Conservation (phyloP, 1,284 basidiomycete species). For the Sanghuangporus sanghuang region DNA sequence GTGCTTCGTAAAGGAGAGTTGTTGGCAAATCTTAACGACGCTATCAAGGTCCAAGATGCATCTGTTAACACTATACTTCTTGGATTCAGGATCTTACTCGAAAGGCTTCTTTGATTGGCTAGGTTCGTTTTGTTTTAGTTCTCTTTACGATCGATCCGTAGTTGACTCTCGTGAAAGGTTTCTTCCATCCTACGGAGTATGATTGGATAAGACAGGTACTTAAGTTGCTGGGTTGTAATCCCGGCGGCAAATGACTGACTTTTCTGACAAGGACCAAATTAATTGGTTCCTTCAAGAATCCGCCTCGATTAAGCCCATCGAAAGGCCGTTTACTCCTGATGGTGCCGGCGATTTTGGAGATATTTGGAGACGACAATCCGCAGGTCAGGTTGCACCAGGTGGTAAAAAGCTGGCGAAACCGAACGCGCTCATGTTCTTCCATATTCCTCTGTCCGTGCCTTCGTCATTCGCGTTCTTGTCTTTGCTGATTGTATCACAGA, state of each 20-base stretch:
- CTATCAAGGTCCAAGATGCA: conserved; percentile 72
- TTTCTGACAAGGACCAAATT: conserved; percentile 58
- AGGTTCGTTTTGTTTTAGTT: conserved; percentile 22
- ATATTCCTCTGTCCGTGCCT: conserved; percentile 78
- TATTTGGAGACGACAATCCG: conserved; percentile 49
- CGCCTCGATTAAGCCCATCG: conserved; percentile 59
- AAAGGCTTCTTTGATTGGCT: conserved; percentile 53
- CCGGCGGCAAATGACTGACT: background rate
- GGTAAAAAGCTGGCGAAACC: conserved; percentile 72
- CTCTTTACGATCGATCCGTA: background rate
- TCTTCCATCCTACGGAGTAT: conserved; percentile 62
- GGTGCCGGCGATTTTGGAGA: conserved; percentile 60
- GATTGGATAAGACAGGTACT: conserved; percentile 72
- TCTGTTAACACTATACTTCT: conserved; percentile 85
- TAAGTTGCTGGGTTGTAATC: background rate
- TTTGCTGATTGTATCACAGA: conserved; percentile 29
- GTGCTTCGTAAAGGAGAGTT: conserved; percentile 25
- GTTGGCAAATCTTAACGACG: conserved; percentile 13
- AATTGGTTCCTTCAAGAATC: conserved; percentile 86
- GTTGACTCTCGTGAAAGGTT: conserved; percentile 25
- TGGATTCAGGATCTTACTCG: conserved; percentile 84
- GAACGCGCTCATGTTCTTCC: conserved; percentile 93
- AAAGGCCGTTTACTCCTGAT: conserved; percentile 79
- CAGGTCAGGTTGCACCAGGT: conserved; percentile 48
- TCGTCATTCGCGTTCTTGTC: conserved; percentile 3